Evolutionary conservation across 2,329 filamentous ascomycete genomes (phyloP).

Genomic region (Ophiosphaerella narmari): DNA sequence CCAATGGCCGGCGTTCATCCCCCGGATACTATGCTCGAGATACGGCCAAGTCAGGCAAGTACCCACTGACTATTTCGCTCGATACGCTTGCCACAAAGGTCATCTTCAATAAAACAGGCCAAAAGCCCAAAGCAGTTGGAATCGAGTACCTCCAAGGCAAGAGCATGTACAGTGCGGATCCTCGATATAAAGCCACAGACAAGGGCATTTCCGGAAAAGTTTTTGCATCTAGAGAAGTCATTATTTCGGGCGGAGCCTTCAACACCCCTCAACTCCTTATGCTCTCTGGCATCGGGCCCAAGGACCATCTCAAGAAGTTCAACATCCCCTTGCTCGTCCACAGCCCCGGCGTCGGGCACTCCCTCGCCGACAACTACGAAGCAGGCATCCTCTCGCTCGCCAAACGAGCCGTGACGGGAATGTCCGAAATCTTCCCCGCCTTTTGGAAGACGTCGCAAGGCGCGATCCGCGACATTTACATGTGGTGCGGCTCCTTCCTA

Average conservation of each 20-base stretch:
- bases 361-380: slow-evolving; percentile 31
- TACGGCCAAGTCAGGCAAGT: slow-evolving; percentile 49
- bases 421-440: slow-evolving; percentile 28
- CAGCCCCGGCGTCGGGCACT: slow-evolving; percentile 61
- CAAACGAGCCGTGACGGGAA: slow-evolving; percentile 17
- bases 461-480: slow-evolving; percentile 33
- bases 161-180: slow-evolving; percentile 51
- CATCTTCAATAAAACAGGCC: slow-evolving; percentile 39
- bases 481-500: slow-evolving; percentile 34
- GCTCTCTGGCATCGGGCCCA: slow-evolving; percentile 64
- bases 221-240: slow-evolving; percentile 41
- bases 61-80: slow-evolving; percentile 37
- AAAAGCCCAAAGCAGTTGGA: slow-evolving; percentile 47
- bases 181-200: slow-evolving; percentile 37
- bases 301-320: slow-evolving; percentile 57
- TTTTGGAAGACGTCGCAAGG: slow-evolving; percentile 31
- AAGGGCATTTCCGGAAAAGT: slow-evolving; percentile 43
- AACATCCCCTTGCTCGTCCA: slow-evolving; percentile 59
- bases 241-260: slow-evolving; percentile 55
- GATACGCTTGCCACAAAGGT: slow-evolving; percentile 51
- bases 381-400: slow-evolving; percentile 24
- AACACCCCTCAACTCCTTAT: slow-evolving; percentile 67
- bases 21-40: slow-evolving; percentile 53
- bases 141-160: slow-evolving; percentile 52
- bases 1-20: slow-evolving; percentile 27